Base-by-base conservation (phyloP, 768 basidiomycete species). In the Tricholoma furcatifolium region DNA sequence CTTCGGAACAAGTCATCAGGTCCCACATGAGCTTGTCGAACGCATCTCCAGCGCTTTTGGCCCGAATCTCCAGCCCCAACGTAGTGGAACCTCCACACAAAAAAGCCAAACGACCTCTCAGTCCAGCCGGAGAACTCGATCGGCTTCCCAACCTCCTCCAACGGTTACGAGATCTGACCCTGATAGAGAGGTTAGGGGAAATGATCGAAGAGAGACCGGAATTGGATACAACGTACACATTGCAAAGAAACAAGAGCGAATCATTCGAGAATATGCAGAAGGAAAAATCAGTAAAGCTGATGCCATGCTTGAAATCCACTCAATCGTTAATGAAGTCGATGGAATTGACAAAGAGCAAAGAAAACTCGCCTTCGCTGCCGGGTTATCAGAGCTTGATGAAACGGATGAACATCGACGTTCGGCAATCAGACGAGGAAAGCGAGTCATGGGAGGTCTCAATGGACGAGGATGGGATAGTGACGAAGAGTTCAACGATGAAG, bases 41-140 rank as follows among this genome's bases (percentile, higher is more conserved):
- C n/a, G n/a, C n/a, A n/a, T n/a, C n/a, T n/a, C n/a, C n/a, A n/a
- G n/a, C 34, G 15, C 34, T 35, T 9, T 15, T 35, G 34, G 34
- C 8, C 34, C 34, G 58, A 62, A 41, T 30, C 21, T 45, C 18
- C n/a, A 27, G 20, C 27, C 24, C 39, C 48, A 35, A 35, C 8
- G 8, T 35, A 35, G 34, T 15, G 34, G 34, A 35, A 9, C 48
- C 17, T 8, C 46, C n/a, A n/a, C n/a, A n/a, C 12, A 27, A 10
- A n/a, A 47, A 23, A 47, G 30, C 34, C 34, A 36, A 31, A 18
- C 15, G 15, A 34, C 15, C 46, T 43, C 43, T 9, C 23, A 15
- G 34, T 9, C 8, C 34, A 8, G 15, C 34, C 34, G 15, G 8
- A 8, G 34, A 9, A 35, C 34, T 15, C 34, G 15, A 35, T 35